Percentiles rank a stretch among this genome's conserved stretches.
Evolutionary conservation across 306 rosid genomes (phyloP).

Genomic region (Albizia julibrissin): DNA sequence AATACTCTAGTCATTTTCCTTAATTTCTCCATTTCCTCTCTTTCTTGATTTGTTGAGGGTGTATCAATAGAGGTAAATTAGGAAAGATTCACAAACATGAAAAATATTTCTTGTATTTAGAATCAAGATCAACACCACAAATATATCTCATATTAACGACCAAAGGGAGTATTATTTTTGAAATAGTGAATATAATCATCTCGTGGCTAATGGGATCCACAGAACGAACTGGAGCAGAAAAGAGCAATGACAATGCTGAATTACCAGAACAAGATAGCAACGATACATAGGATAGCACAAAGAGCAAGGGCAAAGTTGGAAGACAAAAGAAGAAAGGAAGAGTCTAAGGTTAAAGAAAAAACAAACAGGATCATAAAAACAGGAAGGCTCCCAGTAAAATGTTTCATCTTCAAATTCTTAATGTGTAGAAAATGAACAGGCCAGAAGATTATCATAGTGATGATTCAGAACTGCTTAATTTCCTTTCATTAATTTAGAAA

Average conservation of each 20-base stretch:
- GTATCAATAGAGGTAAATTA: too few species aligned
- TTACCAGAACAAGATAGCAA: constrained; percentile 45
- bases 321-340: constrained; percentile 55
- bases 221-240: constrained; percentile 50
- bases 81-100: too few species aligned
- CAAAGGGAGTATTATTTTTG: neutral
- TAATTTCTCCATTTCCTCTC: too few species aligned
- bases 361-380: constrained; percentile 44
- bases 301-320: constrained; percentile 54
- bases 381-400: constrained; percentile 49
- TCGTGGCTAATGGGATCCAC: constrained; percentile 27
- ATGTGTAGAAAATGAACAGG: constrained; percentile 25
- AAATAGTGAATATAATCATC: constrained; percentile 15
- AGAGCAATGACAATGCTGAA: constrained; percentile 39
- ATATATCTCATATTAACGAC: too few species aligned
- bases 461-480: neutral
- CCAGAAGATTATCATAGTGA: neutral
- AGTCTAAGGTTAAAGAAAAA: constrained; percentile 48
- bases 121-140: too few species aligned
- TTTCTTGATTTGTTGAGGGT: too few species aligned
- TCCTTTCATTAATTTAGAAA: neutral
- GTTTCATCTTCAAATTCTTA: constrained; percentile 62
- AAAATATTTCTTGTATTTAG: too few species aligned
- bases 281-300: constrained; percentile 43
- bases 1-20: too few species aligned